phyloP scores from a whole-genome alignment of 257 asterid species.

The Ligustrum vulgare region DNA sequence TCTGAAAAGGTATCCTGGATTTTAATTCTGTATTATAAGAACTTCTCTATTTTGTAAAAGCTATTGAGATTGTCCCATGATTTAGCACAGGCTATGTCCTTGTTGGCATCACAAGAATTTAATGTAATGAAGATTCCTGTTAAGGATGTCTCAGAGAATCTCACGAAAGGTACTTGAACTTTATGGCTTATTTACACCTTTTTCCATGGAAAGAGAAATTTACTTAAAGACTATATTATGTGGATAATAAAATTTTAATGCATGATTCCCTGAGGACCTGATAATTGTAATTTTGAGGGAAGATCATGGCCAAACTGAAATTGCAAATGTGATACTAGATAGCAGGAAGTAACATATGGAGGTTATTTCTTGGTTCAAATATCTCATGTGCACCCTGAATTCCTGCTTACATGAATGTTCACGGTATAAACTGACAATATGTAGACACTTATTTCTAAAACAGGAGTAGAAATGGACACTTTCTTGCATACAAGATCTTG shows the following conservation, averaged over 20 bases:
- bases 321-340: not conserved
- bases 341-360: not conserved
- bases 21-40: not conserved
- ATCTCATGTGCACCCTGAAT: not conserved
- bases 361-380: not conserved
- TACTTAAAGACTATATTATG: not conserved
- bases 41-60: conserved; percentile 14
- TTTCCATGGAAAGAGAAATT: not conserved
- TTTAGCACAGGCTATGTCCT: conserved; percentile 56
- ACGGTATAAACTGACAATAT: not conserved
- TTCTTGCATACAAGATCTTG: not conserved
- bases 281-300: not conserved
- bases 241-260: not conserved
- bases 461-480: not conserved
- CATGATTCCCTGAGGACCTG: not conserved
- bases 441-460: not conserved
- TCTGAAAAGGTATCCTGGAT: conserved; percentile 53
- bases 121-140: conserved; percentile 67
- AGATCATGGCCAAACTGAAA: not conserved
- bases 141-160: conserved; percentile 43
- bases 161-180: conserved; percentile 55
- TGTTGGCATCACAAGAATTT: conserved; percentile 58
- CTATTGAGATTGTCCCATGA: not conserved
- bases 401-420: not conserved
- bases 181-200: not conserved